These are phyloP conservation scores for Lichtheimia hyalospora DNA, from an alignment of 371 early-diverging fungal genomes.

Conservation along the genomic window DNA sequence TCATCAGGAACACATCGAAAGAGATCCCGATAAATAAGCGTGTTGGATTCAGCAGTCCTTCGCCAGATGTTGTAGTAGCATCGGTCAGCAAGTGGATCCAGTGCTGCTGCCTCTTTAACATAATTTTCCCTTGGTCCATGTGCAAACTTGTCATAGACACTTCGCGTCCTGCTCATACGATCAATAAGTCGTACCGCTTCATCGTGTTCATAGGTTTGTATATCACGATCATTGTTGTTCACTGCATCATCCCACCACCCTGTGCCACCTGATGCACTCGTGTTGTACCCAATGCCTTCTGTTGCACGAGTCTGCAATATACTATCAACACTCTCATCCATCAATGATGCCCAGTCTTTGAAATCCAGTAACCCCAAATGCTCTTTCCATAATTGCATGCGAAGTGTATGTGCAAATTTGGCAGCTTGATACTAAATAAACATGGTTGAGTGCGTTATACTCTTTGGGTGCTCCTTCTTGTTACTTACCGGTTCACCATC, in stretches of 20 bases:
- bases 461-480: background rate
- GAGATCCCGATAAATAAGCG: slow-evolving; percentile 69
- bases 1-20: slow-evolving; percentile 92
- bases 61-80: slow-evolving; percentile 67
- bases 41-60: slow-evolving; percentile 66
- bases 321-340: slow-evolving; percentile 1
- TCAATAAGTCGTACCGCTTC: slow-evolving; percentile 43
- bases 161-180: slow-evolving; percentile 30
- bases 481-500: slow-evolving; percentile 60
- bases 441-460: background rate
- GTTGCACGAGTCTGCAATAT: background rate
- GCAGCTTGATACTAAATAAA: slow-evolving; percentile 64
- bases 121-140: background rate
- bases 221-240: slow-evolving; percentile 24
- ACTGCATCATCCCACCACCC: slow-evolving; percentile 21
- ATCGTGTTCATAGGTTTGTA: slow-evolving; percentile 16
- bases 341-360: slow-evolving; percentile 21
- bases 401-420: slow-evolving; percentile 72
- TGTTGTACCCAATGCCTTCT: slow-evolving; percentile 1
- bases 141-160: slow-evolving; percentile 29
- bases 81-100: slow-evolving; percentile 73
- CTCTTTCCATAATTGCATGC: slow-evolving; percentile 81
- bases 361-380: slow-evolving; percentile 74
- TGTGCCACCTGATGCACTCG: slow-evolving; percentile 4
- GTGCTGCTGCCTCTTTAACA: slow-evolving; percentile 32